These are phyloP conservation scores for Microbotryum violaceum DNA, from an alignment of 1,284 basidiomycete species.

Conservation along the genomic window DNA sequence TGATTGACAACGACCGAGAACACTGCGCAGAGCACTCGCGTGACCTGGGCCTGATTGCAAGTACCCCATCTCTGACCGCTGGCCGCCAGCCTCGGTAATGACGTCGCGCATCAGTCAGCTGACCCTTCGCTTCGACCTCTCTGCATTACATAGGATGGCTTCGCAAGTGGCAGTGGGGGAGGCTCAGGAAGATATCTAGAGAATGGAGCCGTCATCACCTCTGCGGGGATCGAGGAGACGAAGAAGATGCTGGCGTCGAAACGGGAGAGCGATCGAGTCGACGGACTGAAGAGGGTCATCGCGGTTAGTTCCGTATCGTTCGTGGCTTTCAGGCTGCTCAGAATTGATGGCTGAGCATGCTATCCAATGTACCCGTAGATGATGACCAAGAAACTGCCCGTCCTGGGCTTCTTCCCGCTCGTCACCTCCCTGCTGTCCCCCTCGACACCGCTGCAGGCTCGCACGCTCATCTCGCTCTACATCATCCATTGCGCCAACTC, in stretches of 20 bases:
- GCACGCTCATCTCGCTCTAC: constrained; percentile 97
- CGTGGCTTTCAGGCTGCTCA: constrained; percentile 11
- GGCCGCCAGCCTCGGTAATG: neutral
- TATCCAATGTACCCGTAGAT: constrained; percentile 48
- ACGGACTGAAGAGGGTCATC: constrained; percentile 86
- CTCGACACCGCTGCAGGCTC: constrained; percentile 64
- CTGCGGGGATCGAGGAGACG: constrained; percentile 54
- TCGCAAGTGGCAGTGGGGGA: constrained; percentile 25
- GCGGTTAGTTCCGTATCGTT: constrained; percentile 53
- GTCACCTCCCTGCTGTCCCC: constrained; percentile 53
- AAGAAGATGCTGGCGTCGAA: constrained; percentile 74
- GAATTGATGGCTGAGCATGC: constrained; percentile 7
- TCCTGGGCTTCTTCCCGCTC: constrained; percentile 84
- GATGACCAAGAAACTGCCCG: constrained; percentile 85
- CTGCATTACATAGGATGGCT: constrained; percentile 19
- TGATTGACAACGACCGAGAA: neutral
- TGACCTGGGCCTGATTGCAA: constrained; percentile 27
- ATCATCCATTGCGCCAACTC: constrained; percentile 84
- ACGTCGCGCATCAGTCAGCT: neutral
- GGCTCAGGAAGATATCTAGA: constrained; percentile 35
- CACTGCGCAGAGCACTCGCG: constrained; percentile 23
- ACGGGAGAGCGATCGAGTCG: constrained; percentile 77
- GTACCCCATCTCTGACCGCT: neutral
- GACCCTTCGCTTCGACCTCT: neutral
- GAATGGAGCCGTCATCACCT: constrained; percentile 31